Conservation (phyloP, 2,329 filamentous ascomycete species). For the Trichoderma sp. region DNA sequence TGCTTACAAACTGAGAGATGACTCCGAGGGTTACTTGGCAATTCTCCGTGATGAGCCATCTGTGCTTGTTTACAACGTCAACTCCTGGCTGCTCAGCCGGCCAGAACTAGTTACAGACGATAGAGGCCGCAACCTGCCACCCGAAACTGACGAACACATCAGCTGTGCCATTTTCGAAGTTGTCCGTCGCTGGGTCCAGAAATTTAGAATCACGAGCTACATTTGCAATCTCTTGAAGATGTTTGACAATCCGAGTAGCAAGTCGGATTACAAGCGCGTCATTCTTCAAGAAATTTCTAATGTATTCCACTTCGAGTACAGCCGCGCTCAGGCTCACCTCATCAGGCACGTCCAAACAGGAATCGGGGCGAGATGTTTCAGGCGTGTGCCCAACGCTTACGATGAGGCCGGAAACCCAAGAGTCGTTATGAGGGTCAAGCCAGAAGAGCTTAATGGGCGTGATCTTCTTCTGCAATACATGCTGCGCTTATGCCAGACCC, state of each 20-base stretch:
- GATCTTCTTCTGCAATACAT: constrained; percentile 40
- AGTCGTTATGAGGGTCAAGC: constrained; percentile 41
- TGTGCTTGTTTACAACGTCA: constrained; percentile 35
- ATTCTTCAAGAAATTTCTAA: constrained; percentile 48
- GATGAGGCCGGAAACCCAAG: constrained; percentile 37
- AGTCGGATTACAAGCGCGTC: constrained; percentile 29
- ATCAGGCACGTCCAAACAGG: constrained; percentile 40
- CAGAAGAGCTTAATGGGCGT: constrained; percentile 36
- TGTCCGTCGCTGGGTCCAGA: constrained; percentile 28
- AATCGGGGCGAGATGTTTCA: constrained; percentile 41
- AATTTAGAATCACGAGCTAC: constrained; percentile 41
- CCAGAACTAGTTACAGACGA: constrained; percentile 46
- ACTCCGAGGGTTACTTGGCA: constrained; percentile 32
- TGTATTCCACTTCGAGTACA: constrained; percentile 43
- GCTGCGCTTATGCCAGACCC: constrained; percentile 25
- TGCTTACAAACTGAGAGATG: not conserved
- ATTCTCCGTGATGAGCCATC: constrained; percentile 35
- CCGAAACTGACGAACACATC: constrained; percentile 42
- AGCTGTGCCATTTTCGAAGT: constrained; percentile 42
- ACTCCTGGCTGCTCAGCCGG: constrained; percentile 38
- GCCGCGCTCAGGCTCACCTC: constrained; percentile 37
- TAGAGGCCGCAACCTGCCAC: constrained; percentile 38
- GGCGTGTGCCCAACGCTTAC: constrained; percentile 34
- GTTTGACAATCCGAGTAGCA: constrained; percentile 25
- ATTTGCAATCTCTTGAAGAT: constrained; percentile 36